Percentiles rank a stretch among this genome's conserved stretches.
Evolutionary conservation across 208 protist genomes (phyloP).

Genomic region (Angomonas deanei): DNA sequence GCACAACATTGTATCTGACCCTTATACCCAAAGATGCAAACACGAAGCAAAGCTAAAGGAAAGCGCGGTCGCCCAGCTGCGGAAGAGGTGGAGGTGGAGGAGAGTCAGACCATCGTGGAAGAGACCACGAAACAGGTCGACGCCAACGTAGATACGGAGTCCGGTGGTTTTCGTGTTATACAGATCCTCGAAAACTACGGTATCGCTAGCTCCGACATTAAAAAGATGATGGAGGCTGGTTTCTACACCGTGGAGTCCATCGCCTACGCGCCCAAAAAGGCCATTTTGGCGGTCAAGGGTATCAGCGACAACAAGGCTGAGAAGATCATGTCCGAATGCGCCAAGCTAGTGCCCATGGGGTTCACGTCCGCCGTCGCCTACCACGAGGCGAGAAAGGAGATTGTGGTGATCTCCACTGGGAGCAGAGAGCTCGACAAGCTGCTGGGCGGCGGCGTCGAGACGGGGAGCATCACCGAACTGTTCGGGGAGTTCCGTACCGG

Average conservation of each 20-base stretch:
- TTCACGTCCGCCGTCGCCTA: constrained; percentile 97
- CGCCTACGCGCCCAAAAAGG: constrained; percentile 96
- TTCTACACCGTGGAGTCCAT: constrained; percentile 97
- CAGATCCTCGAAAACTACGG: constrained; percentile 91
- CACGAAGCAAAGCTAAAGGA: constrained; percentile 34
- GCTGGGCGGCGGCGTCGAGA: constrained; percentile 97
- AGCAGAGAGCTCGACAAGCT: constrained; percentile 97
- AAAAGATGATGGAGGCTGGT: constrained; percentile 95
- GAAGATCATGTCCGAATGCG: constrained; percentile 94
- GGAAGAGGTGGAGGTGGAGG: constrained; percentile 31
- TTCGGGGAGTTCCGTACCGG: constrained; percentile 99
- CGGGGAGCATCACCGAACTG: constrained; percentile 98
- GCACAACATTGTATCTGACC: no score
- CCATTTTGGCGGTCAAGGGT: constrained; percentile 95
- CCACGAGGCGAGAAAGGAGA: constrained; percentile 93
- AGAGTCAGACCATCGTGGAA: constrained; percentile 23
- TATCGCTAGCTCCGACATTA: constrained; percentile 95
- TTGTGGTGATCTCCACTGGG: constrained; percentile 98
- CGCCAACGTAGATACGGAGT: constrained; percentile 18
- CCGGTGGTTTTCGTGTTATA: constrained; percentile 71
- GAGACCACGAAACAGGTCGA: constrained; percentile 32
- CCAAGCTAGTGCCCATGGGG: constrained; percentile 96
- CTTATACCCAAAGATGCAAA: constrained; percentile 38
- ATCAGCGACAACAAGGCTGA: constrained; percentile 98
- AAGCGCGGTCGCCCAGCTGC: constrained; percentile 34